Evolutionary conservation across 805 yeast genomes (phyloP).

Genomic region (Tetrapisispora namnaoensis): DNA sequence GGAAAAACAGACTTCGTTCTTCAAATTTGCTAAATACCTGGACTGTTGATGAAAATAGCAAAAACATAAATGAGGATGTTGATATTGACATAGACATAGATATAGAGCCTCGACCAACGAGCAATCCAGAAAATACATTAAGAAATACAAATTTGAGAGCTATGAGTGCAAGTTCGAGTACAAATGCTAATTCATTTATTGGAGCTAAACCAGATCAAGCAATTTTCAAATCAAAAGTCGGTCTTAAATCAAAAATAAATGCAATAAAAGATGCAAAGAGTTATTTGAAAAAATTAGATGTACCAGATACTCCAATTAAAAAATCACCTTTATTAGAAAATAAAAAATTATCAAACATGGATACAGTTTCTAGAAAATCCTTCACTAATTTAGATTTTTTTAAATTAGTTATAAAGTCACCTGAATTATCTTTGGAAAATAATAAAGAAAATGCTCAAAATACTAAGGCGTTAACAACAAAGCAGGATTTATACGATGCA

Average conservation of each 20-base stretch:
- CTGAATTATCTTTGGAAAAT: slow-evolving; percentile 8
- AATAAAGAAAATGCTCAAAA: slow-evolving; percentile 6
- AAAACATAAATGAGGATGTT: not conserved
- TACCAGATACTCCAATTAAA: slow-evolving; percentile 28
- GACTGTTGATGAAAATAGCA: slow-evolving; percentile 3
- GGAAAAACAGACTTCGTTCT: slow-evolving; percentile 10
- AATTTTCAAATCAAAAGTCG: slow-evolving; percentile 16
- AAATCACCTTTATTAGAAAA: slow-evolving; percentile 21
- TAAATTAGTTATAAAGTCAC: slow-evolving; percentile 9
- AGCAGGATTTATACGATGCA: not conserved
- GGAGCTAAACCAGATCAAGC: slow-evolving; percentile 21
- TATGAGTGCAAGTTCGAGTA: slow-evolving; percentile 1
- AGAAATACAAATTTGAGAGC: too few relatives aligned
- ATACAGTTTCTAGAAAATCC: not conserved
- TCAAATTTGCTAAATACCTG: slow-evolving; percentile 6
- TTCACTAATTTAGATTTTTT: slow-evolving; percentile 5
- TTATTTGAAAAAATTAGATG: slow-evolving; percentile 15
- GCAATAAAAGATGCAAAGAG: not conserved
- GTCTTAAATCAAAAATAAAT: slow-evolving; percentile 17
- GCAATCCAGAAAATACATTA: too few relatives aligned
- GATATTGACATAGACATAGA: slow-evolving; percentile 1
- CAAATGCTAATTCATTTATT: slow-evolving; percentile 1
- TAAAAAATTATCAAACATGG: slow-evolving; percentile 2
- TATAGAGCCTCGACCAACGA: not conserved
- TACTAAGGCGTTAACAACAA: not conserved